Conservation (phyloP, 2,329 filamentous ascomycete genomes). For the Podosphaera aphanis region DNA sequence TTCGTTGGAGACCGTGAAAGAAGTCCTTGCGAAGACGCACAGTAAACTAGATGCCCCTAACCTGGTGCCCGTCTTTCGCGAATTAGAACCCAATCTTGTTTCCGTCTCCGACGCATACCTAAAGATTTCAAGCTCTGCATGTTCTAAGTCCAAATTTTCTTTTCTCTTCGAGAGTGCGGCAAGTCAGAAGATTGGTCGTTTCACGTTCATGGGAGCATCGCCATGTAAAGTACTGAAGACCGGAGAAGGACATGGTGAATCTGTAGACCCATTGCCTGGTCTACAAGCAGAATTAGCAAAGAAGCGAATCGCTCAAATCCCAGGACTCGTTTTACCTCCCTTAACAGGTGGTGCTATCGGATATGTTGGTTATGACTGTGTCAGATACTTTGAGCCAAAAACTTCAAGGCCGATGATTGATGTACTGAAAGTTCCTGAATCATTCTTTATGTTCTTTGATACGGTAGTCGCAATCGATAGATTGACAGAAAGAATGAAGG, state of each 20-base stretch:
- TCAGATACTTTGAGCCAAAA: conserved; percentile 93
- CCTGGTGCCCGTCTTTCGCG: conserved; percentile 58
- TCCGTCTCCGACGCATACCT: conserved; percentile 91
- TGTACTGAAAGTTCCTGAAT: conserved; percentile 71
- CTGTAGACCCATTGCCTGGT: conserved; percentile 59
- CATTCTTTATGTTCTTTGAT: conserved; percentile 90
- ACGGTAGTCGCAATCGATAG: conserved; percentile 87
- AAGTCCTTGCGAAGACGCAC: conserved; percentile 28
- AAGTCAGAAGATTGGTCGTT: conserved; percentile 78
- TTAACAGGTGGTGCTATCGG: conserved; percentile 83
- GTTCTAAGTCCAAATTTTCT: conserved; percentile 43
- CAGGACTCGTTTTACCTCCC: conserved; percentile 60
- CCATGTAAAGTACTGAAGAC: conserved; percentile 63
- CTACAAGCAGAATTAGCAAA: conserved; percentile 62
- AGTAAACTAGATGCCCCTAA: conserved; percentile 37
- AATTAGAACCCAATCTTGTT: conserved; percentile 76
- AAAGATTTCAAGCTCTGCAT: conserved; percentile 56
- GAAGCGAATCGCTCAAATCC: conserved; percentile 60
- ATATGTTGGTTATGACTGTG: conserved; percentile 93
- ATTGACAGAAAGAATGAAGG: conserved; percentile 78
- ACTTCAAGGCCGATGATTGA: conserved; percentile 79
- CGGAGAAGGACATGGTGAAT: conserved; percentile 65
- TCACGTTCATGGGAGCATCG: conserved; percentile 81
- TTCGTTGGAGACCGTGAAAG: conserved; percentile 33
- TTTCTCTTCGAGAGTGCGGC: conserved; percentile 93